Conservation (phyloP, 2,329 filamentous ascomycete species). For the Fusarium redolens region DNA sequence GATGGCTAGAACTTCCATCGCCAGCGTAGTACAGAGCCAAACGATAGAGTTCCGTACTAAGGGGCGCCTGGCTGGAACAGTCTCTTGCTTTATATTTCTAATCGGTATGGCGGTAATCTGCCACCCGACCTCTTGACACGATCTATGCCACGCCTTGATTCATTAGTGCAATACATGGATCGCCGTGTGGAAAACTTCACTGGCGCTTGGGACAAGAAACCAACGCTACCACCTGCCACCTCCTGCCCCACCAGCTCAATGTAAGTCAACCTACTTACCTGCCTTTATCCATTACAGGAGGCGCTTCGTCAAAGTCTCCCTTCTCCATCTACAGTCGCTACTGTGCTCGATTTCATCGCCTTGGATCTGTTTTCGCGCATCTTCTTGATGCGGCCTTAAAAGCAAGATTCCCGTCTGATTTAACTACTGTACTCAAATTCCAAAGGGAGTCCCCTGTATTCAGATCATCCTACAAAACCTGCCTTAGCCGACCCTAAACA, state of each 20-base stretch:
- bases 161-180: background rate
- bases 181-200: background rate
- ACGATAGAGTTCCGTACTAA: constrained; percentile 5
- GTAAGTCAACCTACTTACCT: background rate
- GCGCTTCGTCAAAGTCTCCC: constrained; percentile 24
- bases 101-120: constrained; percentile 14
- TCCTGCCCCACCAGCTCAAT: constrained; percentile 24
- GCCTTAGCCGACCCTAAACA: background rate
- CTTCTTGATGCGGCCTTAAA: background rate
- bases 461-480: constrained; percentile 2
- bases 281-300: background rate
- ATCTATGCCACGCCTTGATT: constrained; percentile 11
- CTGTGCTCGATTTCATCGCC: background rate
- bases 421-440: background rate
- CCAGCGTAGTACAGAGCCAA: constrained; percentile 3
- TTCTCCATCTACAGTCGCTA: constrained; percentile 22
- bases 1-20: background rate
- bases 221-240: background rate
- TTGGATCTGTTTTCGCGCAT: background rate
- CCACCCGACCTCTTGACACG: constrained; percentile 29
- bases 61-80: background rate
- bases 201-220: background rate
- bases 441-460: background rate
- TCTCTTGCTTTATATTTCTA: background rate
- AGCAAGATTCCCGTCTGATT: background rate